Evolutionary conservation across 2,329 filamentous ascomycete species (phyloP).

Genomic region (Trichoderma sp.): DNA sequence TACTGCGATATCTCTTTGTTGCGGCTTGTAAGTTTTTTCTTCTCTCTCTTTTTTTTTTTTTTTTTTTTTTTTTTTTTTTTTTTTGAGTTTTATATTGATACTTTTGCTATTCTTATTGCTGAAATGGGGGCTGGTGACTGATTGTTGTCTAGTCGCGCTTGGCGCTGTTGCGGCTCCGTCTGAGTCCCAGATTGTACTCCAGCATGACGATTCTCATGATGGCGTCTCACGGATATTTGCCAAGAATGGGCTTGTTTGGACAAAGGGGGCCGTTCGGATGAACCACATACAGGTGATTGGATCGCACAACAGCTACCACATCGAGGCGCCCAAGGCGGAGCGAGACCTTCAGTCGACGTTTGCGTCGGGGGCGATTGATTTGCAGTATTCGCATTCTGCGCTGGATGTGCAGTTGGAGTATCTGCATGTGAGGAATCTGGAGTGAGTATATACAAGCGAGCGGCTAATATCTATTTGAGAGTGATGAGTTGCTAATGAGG

Average conservation of each 20-base stretch:
- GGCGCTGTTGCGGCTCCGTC: neutral
- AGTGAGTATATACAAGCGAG: slow-evolving; percentile 30
- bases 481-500: neutral
- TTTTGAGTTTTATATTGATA: neutral
- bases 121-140: too few relatives aligned
- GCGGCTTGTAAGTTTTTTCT: neutral
- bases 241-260: slow-evolving; percentile 17
- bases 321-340: slow-evolving; percentile 47
- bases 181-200: neutral
- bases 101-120: too few relatives aligned
- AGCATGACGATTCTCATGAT: neutral
- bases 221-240: neutral
- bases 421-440: slow-evolving; percentile 49
- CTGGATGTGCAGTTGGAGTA: slow-evolving; percentile 48
- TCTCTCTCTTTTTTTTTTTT: neutral
- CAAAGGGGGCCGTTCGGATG: slow-evolving; percentile 43
- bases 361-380: slow-evolving; percentile 41
- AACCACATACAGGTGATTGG: slow-evolving; percentile 55
- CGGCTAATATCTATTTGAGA: neutral
- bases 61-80: neutral
- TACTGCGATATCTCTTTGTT: neutral
- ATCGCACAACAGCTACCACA: slow-evolving; percentile 55
- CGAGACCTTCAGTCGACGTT: slow-evolving; percentile 43
- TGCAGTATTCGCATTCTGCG: slow-evolving; percentile 51
- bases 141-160: slow-evolving; percentile 1